Evolutionary conservation across 192 early-diverging fungal species (phyloP).

Genomic region (Rhizoclosmatium globosum): DNA sequence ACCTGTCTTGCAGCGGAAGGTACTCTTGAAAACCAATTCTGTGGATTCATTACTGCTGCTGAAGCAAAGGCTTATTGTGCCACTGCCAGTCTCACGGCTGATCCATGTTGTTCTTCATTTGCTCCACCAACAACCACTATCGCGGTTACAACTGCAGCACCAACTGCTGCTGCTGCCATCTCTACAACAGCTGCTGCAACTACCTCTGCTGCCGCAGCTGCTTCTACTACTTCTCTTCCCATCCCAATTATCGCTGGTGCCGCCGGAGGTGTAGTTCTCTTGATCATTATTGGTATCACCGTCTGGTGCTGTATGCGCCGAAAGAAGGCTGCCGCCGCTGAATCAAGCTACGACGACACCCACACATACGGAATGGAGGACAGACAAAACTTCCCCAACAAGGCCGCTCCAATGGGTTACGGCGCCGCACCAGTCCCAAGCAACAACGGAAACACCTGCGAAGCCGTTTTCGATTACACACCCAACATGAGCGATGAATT

Average conservation of each 20-base stretch:
- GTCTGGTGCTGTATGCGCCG: constrained; percentile 6
- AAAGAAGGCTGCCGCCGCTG: background rate
- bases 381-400: background rate
- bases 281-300: constrained; percentile 4
- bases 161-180: constrained; percentile 2
- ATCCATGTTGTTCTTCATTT: background rate
- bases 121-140: background rate
- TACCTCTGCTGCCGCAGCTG: background rate
- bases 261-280: constrained; percentile 2
- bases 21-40: background rate
- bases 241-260: constrained; percentile 5
- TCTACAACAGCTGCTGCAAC: background rate
- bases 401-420: constrained; percentile 1
- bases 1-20: constrained; percentile 10
- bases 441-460: background rate
- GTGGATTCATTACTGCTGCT: constrained; percentile 1
- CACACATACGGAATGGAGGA: background rate
- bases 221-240: background rate
- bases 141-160: background rate
- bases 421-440: background rate
- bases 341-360: background rate
- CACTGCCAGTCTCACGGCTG: constrained; percentile 9
- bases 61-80: constrained; percentile 19
- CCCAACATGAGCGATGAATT: constrained; percentile 26
- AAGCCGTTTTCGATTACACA: constrained; percentile 7